These are phyloP conservation scores for Solanum sparsipilum DNA, from an alignment of 257 asterid species.

Conservation along the genomic window DNA sequence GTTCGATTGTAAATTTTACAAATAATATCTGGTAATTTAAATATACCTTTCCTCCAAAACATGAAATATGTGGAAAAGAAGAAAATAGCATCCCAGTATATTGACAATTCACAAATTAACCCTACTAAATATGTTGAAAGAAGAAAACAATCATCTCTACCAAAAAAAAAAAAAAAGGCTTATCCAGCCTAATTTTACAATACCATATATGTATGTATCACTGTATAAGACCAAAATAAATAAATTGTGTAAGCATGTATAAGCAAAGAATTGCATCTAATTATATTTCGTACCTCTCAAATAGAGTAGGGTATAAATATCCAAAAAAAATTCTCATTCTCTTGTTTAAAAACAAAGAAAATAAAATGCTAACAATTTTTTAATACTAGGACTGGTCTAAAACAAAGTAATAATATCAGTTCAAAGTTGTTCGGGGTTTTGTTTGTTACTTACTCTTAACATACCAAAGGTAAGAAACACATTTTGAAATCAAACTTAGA, in stretches of 20 bases:
- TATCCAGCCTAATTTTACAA: background rate
- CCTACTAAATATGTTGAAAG: background rate
- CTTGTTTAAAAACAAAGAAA: too few species aligned
- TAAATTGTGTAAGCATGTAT: too few species aligned
- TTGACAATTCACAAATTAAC: too few species aligned
- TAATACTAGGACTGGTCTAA: background rate
- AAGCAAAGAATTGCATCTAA: too few species aligned
- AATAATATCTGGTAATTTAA: background rate
- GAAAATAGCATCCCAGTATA: background rate
- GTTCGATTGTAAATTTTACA: too few species aligned
- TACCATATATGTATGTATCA: background rate
- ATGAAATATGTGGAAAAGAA: background rate
- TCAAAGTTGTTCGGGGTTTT: background rate
- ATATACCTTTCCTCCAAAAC: background rate
- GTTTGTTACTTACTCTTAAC: background rate
- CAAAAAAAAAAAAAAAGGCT: background rate
- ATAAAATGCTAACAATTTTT: background rate
- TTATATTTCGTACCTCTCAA: too few species aligned
- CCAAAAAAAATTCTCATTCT: too few species aligned
- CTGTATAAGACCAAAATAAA: background rate
- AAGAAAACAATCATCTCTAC: background rate
- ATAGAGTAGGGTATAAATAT: too few species aligned
- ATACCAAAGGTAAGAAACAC: background rate
- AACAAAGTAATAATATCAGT: background rate
- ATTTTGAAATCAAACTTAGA: background rate